These are phyloP conservation scores for Cryoendolithus antarcticus DNA, from an alignment of 2,329 filamentous ascomycete genomes.

Conservation along the genomic window DNA sequence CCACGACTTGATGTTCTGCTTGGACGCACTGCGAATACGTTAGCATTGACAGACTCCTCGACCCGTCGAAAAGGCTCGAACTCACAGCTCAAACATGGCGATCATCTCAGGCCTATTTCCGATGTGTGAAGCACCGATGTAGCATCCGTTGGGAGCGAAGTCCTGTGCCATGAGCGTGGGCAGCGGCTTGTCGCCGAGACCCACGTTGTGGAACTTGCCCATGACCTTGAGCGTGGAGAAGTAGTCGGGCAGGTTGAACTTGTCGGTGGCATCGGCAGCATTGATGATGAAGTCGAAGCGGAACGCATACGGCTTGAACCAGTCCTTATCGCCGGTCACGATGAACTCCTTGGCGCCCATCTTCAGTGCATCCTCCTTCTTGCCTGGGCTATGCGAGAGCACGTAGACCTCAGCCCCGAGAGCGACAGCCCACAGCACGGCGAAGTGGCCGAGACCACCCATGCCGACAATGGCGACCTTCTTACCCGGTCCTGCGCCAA, in stretches of 20 bases:
- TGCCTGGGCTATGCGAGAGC: conserved; percentile 46
- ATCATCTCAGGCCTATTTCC: conserved; percentile 36
- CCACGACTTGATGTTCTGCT: conserved; percentile 41
- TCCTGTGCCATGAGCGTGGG: conserved; percentile 45
- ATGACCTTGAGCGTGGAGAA: conserved; percentile 70
- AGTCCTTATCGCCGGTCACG: conserved; percentile 43
- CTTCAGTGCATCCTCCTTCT: conserved; percentile 48
- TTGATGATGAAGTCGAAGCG: conserved; percentile 68
- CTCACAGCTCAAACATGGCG: conserved; percentile 35
- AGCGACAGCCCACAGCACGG: conserved; percentile 36
- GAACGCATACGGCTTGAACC: conserved; percentile 42
- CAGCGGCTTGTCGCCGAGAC: conserved; percentile 64
- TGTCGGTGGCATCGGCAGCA: conserved; percentile 55
- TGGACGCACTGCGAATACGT: conserved; percentile 21
- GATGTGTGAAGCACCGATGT: conserved; percentile 39
- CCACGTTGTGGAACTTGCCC: conserved; percentile 64
- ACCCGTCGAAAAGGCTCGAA: no score
- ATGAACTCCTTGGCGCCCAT: conserved; percentile 52
- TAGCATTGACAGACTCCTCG: no score
- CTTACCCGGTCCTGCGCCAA: conserved; percentile 64
- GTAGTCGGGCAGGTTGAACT: conserved; percentile 60
- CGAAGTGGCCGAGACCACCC: conserved; percentile 40
- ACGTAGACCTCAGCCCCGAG: conserved; percentile 51
- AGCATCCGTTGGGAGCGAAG: conserved; percentile 59
- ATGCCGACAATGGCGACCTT: conserved; percentile 66